Base-by-base conservation (phyloP, 2,329 filamentous ascomycete genomes). In the Pyrenophora seminiperda region DNA sequence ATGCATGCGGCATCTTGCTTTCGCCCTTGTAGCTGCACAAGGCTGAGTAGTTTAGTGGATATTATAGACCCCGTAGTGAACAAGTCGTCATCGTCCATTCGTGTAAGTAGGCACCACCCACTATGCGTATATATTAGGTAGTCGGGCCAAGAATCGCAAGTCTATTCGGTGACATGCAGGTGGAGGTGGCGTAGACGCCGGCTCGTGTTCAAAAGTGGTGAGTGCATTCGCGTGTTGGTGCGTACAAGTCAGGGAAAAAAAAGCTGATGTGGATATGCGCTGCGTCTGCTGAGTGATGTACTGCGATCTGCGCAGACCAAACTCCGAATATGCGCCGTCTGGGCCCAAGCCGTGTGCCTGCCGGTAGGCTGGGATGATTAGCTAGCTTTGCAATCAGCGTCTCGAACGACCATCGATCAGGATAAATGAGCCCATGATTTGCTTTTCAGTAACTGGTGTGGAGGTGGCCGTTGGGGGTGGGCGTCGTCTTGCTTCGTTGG, bases 1-100 rank as follows among this genome's bases (percentile, higher is more conserved):
- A 56, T 61, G 52, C 47, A 54, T 59, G 59, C 57, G 53, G 61
- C 47, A 50, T 63, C 53, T 60, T 61, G 59, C 53, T 56, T 61
- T 44, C 39, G 19, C 47, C 39, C 40, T 54, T 46, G 49, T 50
- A 50, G 53, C 47, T 50, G 42, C 53, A 54, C 50, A 24, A 54
- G 49, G 49, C 47, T 49, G 37, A 40, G 43, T 49, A 36, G 38
- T 36, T n/a, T n/a, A n/a, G n/a, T 32, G 20, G 27, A 27, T 24
- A 24, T 31, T 31, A 38, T 41, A 18, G 29, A 33, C 15, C 15
- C 24, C 39, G 39, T 37, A 30, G 29, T 34, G 19, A 29, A 3
- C n/a, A 24, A 38, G 22, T 41, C 20, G 39, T 42, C 20, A 47
- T 37, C 34, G 14, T 24, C 31, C 31, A 41, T 47, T 41, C n/a